Conservation (phyloP, 2,329 filamentous ascomycete species). For the Talaromyces sp. region DNA sequence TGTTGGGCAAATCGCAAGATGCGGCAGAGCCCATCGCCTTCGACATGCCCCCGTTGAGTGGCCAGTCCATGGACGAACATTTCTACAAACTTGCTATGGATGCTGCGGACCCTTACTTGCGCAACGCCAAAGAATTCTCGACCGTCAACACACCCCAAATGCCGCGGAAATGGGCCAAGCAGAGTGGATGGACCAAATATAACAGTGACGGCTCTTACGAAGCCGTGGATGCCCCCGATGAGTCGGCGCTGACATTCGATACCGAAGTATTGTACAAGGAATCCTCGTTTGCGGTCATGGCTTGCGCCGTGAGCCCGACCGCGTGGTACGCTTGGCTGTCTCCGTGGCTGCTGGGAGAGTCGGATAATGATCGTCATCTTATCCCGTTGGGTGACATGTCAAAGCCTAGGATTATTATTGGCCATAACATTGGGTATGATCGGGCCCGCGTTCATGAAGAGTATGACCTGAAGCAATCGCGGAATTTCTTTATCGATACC, state of each 20-base stretch:
- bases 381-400: conserved; percentile 78
- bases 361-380: conserved; percentile 70
- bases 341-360: conserved; percentile 86
- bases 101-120: conserved; percentile 78
- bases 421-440: conserved; percentile 95
- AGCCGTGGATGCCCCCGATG: conserved; percentile 69
- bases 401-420: conserved; percentile 73
- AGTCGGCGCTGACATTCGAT: conserved; percentile 83
- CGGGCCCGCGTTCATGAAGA: conserved; percentile 84
- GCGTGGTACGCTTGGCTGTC: conserved; percentile 98
- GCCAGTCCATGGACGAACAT: conserved; percentile 82
- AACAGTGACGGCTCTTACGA: conserved; percentile 68
- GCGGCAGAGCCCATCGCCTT: conserved; percentile 72
- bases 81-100: conserved; percentile 85
- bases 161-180: conserved; percentile 68
- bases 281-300: conserved; percentile 91
- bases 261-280: conserved; percentile 96
- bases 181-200: conserved; percentile 95
- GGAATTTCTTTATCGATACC: conserved; percentile 87
- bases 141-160: conserved; percentile 53
- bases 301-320: conserved; percentile 81
- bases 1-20: conserved; percentile 87
- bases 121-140: conserved; percentile 69
- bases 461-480: conserved; percentile 76
- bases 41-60: conserved; percentile 75